Base-by-base conservation (phyloP, 2,329 filamentous ascomycete species). In the Leptosphaerulina australis region DNA sequence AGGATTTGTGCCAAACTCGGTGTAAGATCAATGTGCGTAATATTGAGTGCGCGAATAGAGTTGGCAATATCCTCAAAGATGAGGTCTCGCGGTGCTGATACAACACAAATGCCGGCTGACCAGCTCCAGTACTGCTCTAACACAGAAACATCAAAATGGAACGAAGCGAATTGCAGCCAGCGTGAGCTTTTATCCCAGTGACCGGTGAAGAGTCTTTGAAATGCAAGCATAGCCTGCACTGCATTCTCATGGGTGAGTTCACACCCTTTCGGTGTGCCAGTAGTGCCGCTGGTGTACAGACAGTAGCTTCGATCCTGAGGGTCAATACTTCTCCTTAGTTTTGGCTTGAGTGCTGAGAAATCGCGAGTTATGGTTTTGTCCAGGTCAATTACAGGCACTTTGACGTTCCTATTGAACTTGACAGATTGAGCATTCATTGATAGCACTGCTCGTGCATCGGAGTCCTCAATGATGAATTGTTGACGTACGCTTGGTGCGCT, bases 91-190 rank as follows among this genome's bases (percentile, higher is more conserved):
- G 90, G 88, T 5, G 90, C 91, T 2, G 89, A 86, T 2, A 93
- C 88, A 0, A 97, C 82, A 3, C 88, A 87, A 20, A 97, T 91
- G 1, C 91, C 91, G 0, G 94, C 88, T 21, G 88, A 91, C 92
- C 92, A 97, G 50, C 87, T 94, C 91, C 91, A 97, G 69, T 93
- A 97, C 64, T 96, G 92, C 67, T 97, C 92, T 0, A 97, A 79
- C 0, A 97, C 88, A 1, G 90, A 94, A 3, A 97, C 92, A 63
- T 97, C 93, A 54, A 97, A 97, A 70, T 96, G 93, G 48, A 96
- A 90, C 0, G 91, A 92, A 1, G 93, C 93, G 66, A 97, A 97
- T 66, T 97, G 93, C 0, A 97, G 78, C 87, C 91, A 97, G 50
- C 88, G 84, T 0, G 91, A 95, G 0, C 81, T 68, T 0, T 78